Evolutionary conservation across 768 basidiomycete genomes (phyloP).

Genomic region (Zangia roseola): DNA sequence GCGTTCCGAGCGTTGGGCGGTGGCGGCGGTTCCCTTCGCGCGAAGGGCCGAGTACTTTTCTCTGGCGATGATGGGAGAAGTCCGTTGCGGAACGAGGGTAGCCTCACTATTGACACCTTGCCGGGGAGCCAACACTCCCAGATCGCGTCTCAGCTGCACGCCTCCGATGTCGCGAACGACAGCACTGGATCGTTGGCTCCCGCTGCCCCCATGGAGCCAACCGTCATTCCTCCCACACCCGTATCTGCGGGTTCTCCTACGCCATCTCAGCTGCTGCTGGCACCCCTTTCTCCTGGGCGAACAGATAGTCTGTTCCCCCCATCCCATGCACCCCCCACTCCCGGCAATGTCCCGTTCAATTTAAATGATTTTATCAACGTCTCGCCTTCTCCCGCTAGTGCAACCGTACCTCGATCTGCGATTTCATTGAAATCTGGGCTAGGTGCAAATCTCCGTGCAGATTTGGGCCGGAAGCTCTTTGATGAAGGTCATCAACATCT

Average conservation of each 20-base stretch:
- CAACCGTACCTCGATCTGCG: constrained; percentile 30
- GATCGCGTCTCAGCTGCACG: constrained; percentile 16
- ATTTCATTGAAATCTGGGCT: constrained; percentile 32
- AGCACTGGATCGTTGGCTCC: constrained; percentile 20
- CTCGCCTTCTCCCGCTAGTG: constrained; percentile 59
- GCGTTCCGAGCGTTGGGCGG: constrained; percentile 58
- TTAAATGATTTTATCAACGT: constrained; percentile 72
- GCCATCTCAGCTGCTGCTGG: constrained; percentile 25
- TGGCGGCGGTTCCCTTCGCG: constrained; percentile 44
- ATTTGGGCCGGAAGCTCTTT: constrained; percentile 66
- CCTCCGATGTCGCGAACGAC: constrained; percentile 16
- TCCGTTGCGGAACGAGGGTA: constrained; percentile 29
- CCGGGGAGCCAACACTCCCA: constrained; percentile 29
- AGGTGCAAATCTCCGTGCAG: constrained; percentile 56
- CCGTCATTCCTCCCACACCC: constrained; percentile 35
- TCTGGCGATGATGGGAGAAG: constrained; percentile 36
- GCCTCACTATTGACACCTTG: constrained; percentile 22
- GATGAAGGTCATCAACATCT: constrained; percentile 52
- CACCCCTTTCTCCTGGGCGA: constrained; percentile 23
- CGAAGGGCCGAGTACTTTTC: constrained; percentile 73
- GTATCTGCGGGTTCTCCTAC: constrained; percentile 23
- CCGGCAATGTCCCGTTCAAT: constrained; percentile 49
- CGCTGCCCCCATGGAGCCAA: constrained; percentile 30
- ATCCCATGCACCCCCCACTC: constrained; percentile 37
- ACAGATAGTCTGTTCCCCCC: constrained; percentile 21